Evolutionary conservation across 1,284 basidiomycete genomes (phyloP), one percentile per base, ranked within the genome.

Genomic region (Papiliotrema laurentii): DNA sequence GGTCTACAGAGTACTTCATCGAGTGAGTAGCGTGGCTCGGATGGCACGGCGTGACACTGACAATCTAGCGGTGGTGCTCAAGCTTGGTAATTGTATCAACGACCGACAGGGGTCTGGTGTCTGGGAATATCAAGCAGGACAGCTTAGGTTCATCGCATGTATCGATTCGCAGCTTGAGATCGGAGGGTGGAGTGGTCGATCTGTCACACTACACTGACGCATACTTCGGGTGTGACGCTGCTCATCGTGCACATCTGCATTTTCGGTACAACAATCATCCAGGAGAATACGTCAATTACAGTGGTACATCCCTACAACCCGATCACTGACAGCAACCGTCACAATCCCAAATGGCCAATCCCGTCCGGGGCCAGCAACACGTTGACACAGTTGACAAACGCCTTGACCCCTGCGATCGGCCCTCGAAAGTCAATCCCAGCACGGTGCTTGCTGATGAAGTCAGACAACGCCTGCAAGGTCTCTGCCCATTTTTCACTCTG

Each of bases 1-100:
- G 30, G 10, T 9, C 30, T 33, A 33, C 30, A 38, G 41, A 45
- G 43, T 45, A 45, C 34, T 45, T 45, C 35, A 26, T 45, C 24
- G 43, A 45, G 41, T 43, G 22, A 9, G 41, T 43, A 16, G 5
- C 24, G 5, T 5, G 14, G n/a, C 26, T 7, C 5, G 5, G 25
- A n/a, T 28, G 5, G 5, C 22, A 5, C 22, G 27, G 24, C 9
- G 26, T 19, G 10, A 9, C 14, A 22, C 38, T 39, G 38, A 39
- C 38, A 5, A n/a, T 43, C 14, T n/a, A 43, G 41, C 28, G 43
- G 43, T 36, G 43, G 43, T 45, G 43, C 43, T 24, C 43, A 45
- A 27, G 43, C 43, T 26, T 45, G 43, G 43, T 45, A 45, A 37
- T n/a, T n/a, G n/a, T n/a, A n/a, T n/a, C n/a, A n/a, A n/a, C n/a